A percentile compares a stretch with the other conserved stretches of the same genome.
Evolutionary conservation across 2,329 filamentous ascomycete genomes (phyloP).

Genomic region (Didymella keratinophila): DNA sequence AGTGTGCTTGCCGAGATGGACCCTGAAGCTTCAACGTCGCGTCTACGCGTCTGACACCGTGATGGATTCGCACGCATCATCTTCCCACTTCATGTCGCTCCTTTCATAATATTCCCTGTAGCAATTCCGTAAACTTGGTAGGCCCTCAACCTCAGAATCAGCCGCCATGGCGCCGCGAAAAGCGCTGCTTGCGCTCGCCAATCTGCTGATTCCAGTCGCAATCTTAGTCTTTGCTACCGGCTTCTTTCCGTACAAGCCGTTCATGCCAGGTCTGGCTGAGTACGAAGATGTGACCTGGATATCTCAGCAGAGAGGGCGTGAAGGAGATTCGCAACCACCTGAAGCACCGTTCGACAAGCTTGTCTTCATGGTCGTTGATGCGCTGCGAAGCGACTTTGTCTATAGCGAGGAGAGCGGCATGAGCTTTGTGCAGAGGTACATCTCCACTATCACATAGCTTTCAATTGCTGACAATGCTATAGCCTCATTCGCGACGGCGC

Average conservation of each 20-base stretch:
- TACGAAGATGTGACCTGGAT: slow-evolving; percentile 60
- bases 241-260: slow-evolving; percentile 98
- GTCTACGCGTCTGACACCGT: slow-evolving; percentile 28
- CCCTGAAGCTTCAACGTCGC: slow-evolving; percentile 40
- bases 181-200: slow-evolving; percentile 69
- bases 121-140: slow-evolving; percentile 5
- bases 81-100: slow-evolving; percentile 22
- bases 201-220: slow-evolving; percentile 78
- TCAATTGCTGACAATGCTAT: slow-evolving; percentile 15
- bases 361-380: slow-evolving; percentile 98
- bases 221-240: slow-evolving; percentile 77
- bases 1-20: slow-evolving; percentile 30
- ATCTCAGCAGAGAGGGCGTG: slow-evolving; percentile 54
- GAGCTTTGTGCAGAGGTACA: slow-evolving; percentile 83
- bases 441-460: neutral
- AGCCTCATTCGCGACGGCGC: slow-evolving; percentile 84
- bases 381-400: slow-evolving; percentile 88
- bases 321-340: slow-evolving; percentile 56
- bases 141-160: neutral
- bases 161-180: slow-evolving; percentile 37
- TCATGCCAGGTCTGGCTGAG: slow-evolving; percentile 82
- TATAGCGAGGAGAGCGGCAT: slow-evolving; percentile 84
- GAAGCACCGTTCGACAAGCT: slow-evolving; percentile 83
- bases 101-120: slow-evolving; percentile 7
- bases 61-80: slow-evolving; percentile 24